phyloP scores from a whole-genome alignment of 202 grass and related monocot species.

The Zoysia matrella region DNA sequence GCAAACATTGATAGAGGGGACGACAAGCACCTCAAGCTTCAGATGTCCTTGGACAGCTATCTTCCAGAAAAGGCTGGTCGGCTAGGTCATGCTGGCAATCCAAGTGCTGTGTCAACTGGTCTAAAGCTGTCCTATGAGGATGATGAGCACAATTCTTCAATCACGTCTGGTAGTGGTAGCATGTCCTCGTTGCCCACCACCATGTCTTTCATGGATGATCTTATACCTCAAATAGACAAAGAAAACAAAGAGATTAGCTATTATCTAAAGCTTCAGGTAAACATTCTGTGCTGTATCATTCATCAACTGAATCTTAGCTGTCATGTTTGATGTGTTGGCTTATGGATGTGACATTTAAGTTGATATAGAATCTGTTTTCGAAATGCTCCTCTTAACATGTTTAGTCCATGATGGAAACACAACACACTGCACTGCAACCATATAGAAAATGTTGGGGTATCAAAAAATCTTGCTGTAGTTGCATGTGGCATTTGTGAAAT shows the following conservation, averaged over 20 bases:
- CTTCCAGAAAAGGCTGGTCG: background rate
- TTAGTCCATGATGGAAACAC: too few species aligned
- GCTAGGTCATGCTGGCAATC: conserved; percentile 1
- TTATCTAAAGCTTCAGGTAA: conserved; percentile 56
- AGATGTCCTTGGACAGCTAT: conserved; percentile 60
- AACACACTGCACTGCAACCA: too few species aligned
- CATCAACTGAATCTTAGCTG: too few species aligned
- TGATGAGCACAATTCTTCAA: too few species aligned
- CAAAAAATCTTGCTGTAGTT: background rate
- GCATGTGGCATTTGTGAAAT: background rate
- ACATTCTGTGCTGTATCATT: background rate
- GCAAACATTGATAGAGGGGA: conserved; percentile 24
- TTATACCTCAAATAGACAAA: conserved; percentile 56
- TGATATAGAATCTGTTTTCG: too few species aligned
- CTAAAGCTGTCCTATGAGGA: too few species aligned
- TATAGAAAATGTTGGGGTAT: background rate
- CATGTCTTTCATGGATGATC: conserved; percentile 27
- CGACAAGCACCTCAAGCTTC: conserved; percentile 54
- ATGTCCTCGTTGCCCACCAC: too few species aligned
- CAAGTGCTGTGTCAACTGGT: too few species aligned
- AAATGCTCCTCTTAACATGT: too few species aligned
- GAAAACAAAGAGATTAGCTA: conserved; percentile 51
- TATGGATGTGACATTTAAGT: too few species aligned
- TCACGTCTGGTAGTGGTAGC: too few species aligned
- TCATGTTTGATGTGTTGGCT: too few species aligned